Conservation (phyloP, 305 asterid species). For the Coffea humblotiana region DNA sequence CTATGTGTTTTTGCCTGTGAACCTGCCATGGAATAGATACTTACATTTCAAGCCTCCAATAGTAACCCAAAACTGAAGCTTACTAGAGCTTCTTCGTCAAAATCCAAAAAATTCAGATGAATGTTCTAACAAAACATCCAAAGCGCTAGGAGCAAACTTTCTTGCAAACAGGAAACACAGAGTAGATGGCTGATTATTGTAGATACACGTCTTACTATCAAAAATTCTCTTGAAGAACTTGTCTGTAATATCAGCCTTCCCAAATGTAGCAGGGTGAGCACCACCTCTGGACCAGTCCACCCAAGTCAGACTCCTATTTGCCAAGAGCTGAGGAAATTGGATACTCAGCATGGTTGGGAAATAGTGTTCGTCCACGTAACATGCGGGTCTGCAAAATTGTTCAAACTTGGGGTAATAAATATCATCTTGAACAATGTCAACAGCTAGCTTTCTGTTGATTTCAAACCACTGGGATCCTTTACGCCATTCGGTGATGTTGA, state of each 20-base stretch:
- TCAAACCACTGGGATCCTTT: constrained; percentile 57
- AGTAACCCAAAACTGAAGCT: constrained; percentile 4
- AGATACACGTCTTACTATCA: constrained; percentile 24
- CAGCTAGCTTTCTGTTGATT: constrained; percentile 36
- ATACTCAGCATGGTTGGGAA: constrained; percentile 47
- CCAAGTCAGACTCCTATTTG: constrained; percentile 41
- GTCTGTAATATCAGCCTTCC: constrained; percentile 34
- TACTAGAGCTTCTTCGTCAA: constrained; percentile 12
- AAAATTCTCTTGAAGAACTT: constrained; percentile 34
- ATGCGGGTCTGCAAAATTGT: constrained; percentile 43
- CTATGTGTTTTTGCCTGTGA: constrained; percentile 3
- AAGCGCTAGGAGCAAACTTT: constrained; percentile 44
- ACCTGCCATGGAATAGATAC: not conserved
- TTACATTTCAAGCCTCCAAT: not conserved
- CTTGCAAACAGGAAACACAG: constrained; percentile 46
- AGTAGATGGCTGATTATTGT: constrained; percentile 38
- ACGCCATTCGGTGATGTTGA: constrained; percentile 39
- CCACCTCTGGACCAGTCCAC: constrained; percentile 57
- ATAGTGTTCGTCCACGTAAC: constrained; percentile 49
- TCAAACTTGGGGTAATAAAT: constrained; percentile 39
- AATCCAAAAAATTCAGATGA: constrained; percentile 38
- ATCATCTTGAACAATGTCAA: constrained; percentile 37
- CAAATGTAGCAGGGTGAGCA: constrained; percentile 51
- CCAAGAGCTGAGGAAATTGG: constrained; percentile 35
- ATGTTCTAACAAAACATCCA: constrained; percentile 33